phyloP scores from a whole-genome alignment of 768 basidiomycete species.

The Kwoniella dejecticola region DNA sequence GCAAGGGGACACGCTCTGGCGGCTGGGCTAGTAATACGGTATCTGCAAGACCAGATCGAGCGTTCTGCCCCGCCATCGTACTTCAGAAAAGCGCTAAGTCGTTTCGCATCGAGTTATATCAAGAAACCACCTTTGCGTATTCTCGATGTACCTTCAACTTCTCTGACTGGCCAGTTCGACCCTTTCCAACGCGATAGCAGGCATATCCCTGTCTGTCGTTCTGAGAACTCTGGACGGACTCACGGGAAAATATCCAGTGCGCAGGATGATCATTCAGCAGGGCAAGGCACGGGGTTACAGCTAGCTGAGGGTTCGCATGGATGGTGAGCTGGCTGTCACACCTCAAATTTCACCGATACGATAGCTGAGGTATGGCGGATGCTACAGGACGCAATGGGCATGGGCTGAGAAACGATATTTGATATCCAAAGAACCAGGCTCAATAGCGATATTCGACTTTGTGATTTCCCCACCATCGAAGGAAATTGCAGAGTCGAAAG shows the following conservation, averaged over 20 bases:
- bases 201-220: constrained; percentile 33
- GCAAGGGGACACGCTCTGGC: constrained; percentile 42
- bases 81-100: constrained; percentile 15
- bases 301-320: constrained; percentile 28
- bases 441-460: constrained; percentile 41
- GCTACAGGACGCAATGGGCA: constrained; percentile 30
- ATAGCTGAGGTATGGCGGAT: no score
- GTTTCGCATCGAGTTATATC: constrained; percentile 16
- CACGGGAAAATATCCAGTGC: constrained; percentile 22
- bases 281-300: constrained; percentile 13
- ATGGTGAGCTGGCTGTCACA: constrained; percentile 26
- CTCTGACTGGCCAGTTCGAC: constrained; percentile 33
- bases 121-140: constrained; percentile 19
- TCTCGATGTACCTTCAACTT: constrained; percentile 33
- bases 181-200: constrained; percentile 18
- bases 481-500: constrained; percentile 2
- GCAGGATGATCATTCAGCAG: constrained; percentile 11
- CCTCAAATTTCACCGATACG: no score
- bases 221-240: constrained; percentile 33
- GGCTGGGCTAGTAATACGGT: constrained; percentile 37
- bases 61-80: constrained; percentile 11
- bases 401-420: constrained; percentile 54
- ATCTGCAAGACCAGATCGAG: constrained; percentile 34
- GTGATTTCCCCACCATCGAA: constrained; percentile 22
- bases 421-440: constrained; percentile 42